These are phyloP conservation scores for Sarocladiaceae sp. DNA, from an alignment of 2,329 filamentous ascomycete species.

Conservation along the genomic window DNA sequence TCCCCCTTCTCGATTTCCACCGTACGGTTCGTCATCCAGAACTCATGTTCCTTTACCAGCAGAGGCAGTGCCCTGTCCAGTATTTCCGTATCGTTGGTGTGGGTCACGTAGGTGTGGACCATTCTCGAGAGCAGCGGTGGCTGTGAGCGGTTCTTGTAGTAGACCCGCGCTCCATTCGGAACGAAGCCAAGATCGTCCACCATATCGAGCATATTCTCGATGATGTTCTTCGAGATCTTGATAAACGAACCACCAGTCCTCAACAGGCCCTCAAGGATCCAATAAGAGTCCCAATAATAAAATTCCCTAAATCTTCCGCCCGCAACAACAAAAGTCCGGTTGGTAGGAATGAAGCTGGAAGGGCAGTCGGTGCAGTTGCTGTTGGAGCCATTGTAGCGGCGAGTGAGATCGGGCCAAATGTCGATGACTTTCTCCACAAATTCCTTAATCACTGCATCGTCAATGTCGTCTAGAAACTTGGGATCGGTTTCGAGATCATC, in stretches of 20 bases:
- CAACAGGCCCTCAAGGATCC: constrained; percentile 60
- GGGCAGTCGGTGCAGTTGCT: constrained; percentile 56
- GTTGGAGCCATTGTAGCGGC: constrained; percentile 45
- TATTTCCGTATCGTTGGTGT: constrained; percentile 57
- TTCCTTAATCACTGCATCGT: constrained; percentile 52
- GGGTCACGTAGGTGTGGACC: constrained; percentile 57
- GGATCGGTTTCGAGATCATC: constrained; percentile 49
- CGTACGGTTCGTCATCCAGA: constrained; percentile 56
- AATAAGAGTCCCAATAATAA: constrained; percentile 68
- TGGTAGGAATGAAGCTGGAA: constrained; percentile 59
- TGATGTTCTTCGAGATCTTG: constrained; percentile 57
- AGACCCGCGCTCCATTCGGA: constrained; percentile 60
- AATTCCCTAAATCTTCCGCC: constrained; percentile 65
- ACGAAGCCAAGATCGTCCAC: constrained; percentile 60
- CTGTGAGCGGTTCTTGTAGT: constrained; percentile 64
- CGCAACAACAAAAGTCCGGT: constrained; percentile 63
- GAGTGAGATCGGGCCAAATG: constrained; percentile 63
- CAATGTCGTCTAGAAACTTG: constrained; percentile 49
- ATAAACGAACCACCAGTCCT: constrained; percentile 58
- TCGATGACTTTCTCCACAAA: constrained; percentile 59
- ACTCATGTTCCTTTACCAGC: constrained; percentile 56
- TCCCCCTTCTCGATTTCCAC: constrained; percentile 41
- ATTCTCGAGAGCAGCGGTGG: constrained; percentile 61
- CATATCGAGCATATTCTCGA: constrained; percentile 64
- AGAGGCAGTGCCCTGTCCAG: constrained; percentile 55